A percentile compares a stretch with the other conserved stretches of the same genome.
Evolutionary conservation across 2,329 filamentous ascomycete species (phyloP).

Genomic region (Hypoxylon sp.): DNA sequence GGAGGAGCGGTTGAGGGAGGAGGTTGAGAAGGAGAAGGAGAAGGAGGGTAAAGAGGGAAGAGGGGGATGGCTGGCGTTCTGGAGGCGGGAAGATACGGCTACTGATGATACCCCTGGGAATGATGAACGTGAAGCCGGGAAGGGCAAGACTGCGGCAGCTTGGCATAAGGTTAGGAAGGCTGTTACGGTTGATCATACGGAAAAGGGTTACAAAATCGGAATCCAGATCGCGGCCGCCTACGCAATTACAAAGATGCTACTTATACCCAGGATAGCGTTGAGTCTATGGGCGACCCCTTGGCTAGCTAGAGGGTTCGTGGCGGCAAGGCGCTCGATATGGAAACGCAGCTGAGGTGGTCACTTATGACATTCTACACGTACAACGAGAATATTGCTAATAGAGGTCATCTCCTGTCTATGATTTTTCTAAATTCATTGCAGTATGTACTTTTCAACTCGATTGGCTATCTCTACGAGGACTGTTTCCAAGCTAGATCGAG

Average conservation of each 20-base stretch:
- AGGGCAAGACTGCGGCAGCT: conserved; percentile 41
- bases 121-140: conserved; percentile 56
- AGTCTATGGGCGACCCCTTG: conserved; percentile 94
- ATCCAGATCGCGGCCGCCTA: conserved; percentile 88
- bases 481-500: conserved; percentile 24
- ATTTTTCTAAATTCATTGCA: conserved; percentile 41
- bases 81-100: conserved; percentile 53
- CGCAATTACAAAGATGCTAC: conserved; percentile 86
- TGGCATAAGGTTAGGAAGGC: conserved; percentile 48
- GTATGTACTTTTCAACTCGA: conserved; percentile 38
- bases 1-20: conserved; percentile 47
- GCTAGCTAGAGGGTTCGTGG: conserved; percentile 81
- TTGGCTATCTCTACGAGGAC: conserved; percentile 14
- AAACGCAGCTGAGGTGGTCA: conserved; percentile 31
- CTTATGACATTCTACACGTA: conserved; percentile 1
- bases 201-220: conserved; percentile 66
- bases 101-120: conserved; percentile 56
- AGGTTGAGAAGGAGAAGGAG: conserved; percentile 51
- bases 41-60: conserved; percentile 44
- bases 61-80: conserved; percentile 54
- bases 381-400: conserved; percentile 8
- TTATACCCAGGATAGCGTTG: conserved; percentile 81
- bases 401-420: conserved; percentile 40
- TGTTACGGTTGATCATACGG: conserved; percentile 51
- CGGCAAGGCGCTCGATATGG: conserved; percentile 50